phyloP scores from a whole-genome alignment of 2,329 filamentous ascomycete genomes.

The Paradendryphiella salina region DNA sequence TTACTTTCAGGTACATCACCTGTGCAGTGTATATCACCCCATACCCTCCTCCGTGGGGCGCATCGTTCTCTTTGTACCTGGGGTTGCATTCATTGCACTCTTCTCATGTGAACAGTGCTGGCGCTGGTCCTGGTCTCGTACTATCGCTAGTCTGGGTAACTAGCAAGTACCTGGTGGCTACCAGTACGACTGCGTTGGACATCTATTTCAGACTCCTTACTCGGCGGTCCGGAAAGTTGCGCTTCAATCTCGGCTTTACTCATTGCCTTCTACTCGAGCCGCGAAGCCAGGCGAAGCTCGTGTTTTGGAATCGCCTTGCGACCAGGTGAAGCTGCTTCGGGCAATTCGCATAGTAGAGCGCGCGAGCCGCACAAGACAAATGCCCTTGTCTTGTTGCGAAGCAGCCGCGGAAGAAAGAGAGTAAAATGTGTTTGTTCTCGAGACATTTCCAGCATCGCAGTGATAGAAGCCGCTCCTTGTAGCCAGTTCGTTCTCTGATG shows the following conservation, averaged over 20 bases:
- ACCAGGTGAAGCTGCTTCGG: background rate
- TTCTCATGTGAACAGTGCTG: background rate
- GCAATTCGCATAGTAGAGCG: background rate
- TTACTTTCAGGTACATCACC: slow-evolving; percentile 26
- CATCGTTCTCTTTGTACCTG: too few relatives aligned
- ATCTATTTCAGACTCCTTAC: background rate
- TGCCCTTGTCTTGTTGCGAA: background rate
- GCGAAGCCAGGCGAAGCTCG: background rate
- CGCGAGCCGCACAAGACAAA: background rate
- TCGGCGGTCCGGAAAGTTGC: background rate
- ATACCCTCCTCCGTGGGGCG: slow-evolving; percentile 20
- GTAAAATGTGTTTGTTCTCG: background rate
- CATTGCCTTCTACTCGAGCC: background rate
- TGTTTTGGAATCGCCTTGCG: background rate
- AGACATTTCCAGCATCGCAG: background rate
- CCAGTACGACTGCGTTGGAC: background rate
- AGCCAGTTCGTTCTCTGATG: slow-evolving; percentile 7
- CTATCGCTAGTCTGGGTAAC: background rate
- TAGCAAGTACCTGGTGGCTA: background rate
- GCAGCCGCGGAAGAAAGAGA: too few relatives aligned
- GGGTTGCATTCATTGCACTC: background rate
- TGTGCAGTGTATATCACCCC: slow-evolving; percentile 11
- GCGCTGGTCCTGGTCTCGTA: background rate
- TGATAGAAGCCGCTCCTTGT: background rate
- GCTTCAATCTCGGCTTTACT: background rate